Conservation (phyloP, 2,329 filamentous ascomycete species). For the Pseudofabraea citricarpa region DNA sequence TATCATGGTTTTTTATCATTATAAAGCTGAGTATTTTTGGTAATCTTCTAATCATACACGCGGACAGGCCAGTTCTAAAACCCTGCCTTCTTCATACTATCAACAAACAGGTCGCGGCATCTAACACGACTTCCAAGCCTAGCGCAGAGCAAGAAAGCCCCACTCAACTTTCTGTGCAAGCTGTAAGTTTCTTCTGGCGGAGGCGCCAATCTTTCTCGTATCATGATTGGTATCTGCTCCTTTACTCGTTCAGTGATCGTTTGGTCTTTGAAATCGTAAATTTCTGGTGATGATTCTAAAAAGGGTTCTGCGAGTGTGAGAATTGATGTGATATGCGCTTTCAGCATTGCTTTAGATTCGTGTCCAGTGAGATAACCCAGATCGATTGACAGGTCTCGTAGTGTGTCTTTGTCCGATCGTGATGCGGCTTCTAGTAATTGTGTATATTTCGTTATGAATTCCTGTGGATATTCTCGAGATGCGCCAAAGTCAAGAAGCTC, state of each 20-base stretch:
- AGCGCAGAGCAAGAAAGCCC: slow-evolving; percentile 89
- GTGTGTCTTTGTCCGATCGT: slow-evolving; percentile 56
- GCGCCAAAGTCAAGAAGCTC: slow-evolving; percentile 96
- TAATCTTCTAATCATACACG: slow-evolving; percentile 8
- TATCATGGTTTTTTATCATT: no score
- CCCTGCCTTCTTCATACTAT: slow-evolving; percentile 26
- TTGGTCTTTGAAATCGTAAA: slow-evolving; percentile 91
- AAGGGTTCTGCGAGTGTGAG: slow-evolving; percentile 92
- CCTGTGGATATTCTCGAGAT: slow-evolving; percentile 74
- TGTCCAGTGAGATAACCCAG: slow-evolving; percentile 90
- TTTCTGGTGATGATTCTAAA: slow-evolving; percentile 64
- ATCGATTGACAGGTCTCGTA: slow-evolving; percentile 65
- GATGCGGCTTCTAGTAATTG: slow-evolving; percentile 76
- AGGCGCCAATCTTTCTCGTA: slow-evolving; percentile 79
- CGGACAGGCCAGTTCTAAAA: slow-evolving; percentile 4
- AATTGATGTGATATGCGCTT: slow-evolving; percentile 85
- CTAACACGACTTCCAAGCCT: slow-evolving; percentile 75
- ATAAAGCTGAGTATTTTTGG: no score
- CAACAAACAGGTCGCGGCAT: slow-evolving; percentile 74
- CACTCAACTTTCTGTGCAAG: slow-evolving; percentile 89
- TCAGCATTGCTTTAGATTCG: slow-evolving; percentile 79
- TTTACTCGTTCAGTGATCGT: slow-evolving; percentile 95
- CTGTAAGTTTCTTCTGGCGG: slow-evolving; percentile 98
- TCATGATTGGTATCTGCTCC: slow-evolving; percentile 85
- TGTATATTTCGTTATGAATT: slow-evolving; percentile 78